Evolutionary conservation across 805 yeast genomes (phyloP), one percentile per base, ranked within the genome.

Genomic region (Starmerella roubikii): DNA sequence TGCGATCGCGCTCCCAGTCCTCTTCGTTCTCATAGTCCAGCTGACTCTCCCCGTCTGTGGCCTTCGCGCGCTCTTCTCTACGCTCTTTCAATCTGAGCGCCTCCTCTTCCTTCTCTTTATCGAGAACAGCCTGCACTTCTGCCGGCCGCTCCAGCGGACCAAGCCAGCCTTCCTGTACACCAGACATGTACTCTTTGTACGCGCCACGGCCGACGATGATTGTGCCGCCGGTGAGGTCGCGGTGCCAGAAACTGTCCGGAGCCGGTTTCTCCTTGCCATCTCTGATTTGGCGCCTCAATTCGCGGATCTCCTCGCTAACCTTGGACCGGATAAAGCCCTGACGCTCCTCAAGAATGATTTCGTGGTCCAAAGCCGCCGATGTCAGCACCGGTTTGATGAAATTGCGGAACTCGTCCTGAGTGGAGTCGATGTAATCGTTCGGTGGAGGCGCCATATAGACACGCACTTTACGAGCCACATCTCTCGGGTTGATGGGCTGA

Each of bases 391-490:
- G 98, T 60, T 88, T 88, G 47, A 84, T 69, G 54, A 72, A 85
- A 38, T 76, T 72, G 48, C 83, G 71, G 66, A 86, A 83, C 38
- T 81, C 70, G 44, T 69, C 71, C 58, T 80, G 54, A 10, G 88
- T 74, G 40, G 75, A 78, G 30, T 77, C 91, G 35, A 88, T 60
- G 50, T 74, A 82, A 56, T 88, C 96, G 52, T 82, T 81, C 17
- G 98, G 97, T 8, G 97, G 96, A n/a, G 98, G 98, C 0, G 94
- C 93, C 40, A 86, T 70, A 56, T 77, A 86, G 1, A 91, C 75
- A 1, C 81, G 74, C 34, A 91, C 63, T 49, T 77, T 81, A 42
- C 98, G 68, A 2, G 94, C 83, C 17, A 69, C 51, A 38, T 68
- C 66, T 41, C 71, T 61, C 1, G 74, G 57, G 1, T 31, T 35